Percentiles rank a stretch among this genome's conserved stretches.
These are phyloP conservation scores for Apophysomyces variabilis DNA, from an alignment of 371 early-diverging fungal species.

Conservation along the genomic window DNA sequence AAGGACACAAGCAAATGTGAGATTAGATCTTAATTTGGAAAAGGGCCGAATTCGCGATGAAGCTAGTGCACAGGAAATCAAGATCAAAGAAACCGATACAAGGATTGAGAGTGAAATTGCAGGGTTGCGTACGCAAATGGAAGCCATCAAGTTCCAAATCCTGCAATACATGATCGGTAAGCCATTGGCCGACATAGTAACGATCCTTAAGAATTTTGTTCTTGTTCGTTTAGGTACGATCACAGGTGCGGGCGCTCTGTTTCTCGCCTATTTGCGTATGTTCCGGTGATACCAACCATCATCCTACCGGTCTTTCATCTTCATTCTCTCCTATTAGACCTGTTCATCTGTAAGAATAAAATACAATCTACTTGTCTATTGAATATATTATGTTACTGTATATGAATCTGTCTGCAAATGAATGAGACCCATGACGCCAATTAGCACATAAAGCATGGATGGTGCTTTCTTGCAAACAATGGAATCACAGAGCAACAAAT, in stretches of 20 bases:
- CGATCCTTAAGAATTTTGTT: background rate
- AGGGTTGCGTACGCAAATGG: constrained; percentile 86
- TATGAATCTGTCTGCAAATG: no score
- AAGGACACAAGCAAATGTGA: constrained; percentile 84
- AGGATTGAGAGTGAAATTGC: constrained; percentile 90
- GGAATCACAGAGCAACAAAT: no score
- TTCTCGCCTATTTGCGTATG: constrained; percentile 71
- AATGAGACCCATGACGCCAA: no score
- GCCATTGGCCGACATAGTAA: background rate
- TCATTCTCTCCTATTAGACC: background rate
- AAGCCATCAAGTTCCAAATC: constrained; percentile 87
- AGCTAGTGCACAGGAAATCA: constrained; percentile 81
- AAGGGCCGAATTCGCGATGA: constrained; percentile 90
- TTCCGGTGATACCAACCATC: constrained; percentile 43
- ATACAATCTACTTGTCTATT: no score
- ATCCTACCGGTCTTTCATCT: background rate
- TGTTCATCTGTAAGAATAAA: background rate
- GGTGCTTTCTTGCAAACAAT: no score
- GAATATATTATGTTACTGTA: no score
- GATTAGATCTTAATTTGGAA: constrained; percentile 88
- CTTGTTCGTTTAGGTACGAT: constrained; percentile 62
- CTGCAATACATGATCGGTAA: constrained; percentile 80
- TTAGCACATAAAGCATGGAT: no score
- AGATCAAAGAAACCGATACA: constrained; percentile 86
- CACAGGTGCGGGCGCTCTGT: constrained; percentile 82